Base-by-base conservation (phyloP, 1,139 yeast species). In the Sugiyamaella novakii region DNA sequence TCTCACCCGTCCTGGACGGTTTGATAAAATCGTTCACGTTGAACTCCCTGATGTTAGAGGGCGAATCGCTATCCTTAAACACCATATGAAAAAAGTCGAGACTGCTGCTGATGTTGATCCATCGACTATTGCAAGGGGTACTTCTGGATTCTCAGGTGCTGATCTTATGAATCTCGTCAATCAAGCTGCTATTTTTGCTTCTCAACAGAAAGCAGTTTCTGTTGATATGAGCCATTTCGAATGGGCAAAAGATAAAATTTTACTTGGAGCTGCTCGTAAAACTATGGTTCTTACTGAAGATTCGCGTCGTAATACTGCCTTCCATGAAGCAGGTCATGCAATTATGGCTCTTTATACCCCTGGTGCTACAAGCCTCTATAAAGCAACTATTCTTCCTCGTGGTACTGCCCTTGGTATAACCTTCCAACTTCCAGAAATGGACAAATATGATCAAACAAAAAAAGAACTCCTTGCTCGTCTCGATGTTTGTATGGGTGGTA, bases 401-500 rank as follows among this genome's bases (percentile, higher is more conserved):
- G 99, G 99, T 37, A 77, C 95, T 59, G 98, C 98, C 0, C 75
- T 92, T 49, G 99, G 99, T 65, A 82, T 94, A 47, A 92, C 98
- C 1, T 92, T 91, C 78, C 98, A 91, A 72, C 78, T 92, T 54
- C 98, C 98, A 3, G 98, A 94, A 67, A 89, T 91, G 95, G 99
- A 92, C 70, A 91, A 94, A 73, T 92, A 87, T 53, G 98, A 92
- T 63, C 85, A 87, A 71, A 87, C 96, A 38, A 86, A 81, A 66
- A 81, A 78, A 56, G 98, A 92, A 71, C 87, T 96, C 65, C 76
- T 85, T 57, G 97, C 98, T 0, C 76, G 95, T 57, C 72, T 92
- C 58, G 98, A 92, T 67, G 98, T 92, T 46, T 89, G 96, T 67
- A 92, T 92, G 98, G 99, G 98, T 54, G 99, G 99, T 54, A 91